Conservation (phyloP, 169 alveolate genomes). For the Eimeria sp. region DNA sequence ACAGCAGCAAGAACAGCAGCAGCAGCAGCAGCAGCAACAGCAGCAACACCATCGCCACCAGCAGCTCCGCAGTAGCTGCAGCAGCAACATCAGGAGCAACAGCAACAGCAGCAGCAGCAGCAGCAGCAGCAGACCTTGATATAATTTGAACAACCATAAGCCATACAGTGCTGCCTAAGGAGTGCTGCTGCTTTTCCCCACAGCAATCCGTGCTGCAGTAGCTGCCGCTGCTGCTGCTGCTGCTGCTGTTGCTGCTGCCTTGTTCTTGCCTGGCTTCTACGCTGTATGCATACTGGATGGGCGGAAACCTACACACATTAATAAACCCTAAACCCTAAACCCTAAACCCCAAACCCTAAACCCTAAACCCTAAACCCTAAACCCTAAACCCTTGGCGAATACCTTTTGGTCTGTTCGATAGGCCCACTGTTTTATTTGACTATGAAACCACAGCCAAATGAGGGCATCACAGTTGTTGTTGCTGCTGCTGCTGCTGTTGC, state of each 20-base stretch:
- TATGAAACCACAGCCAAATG: slow-evolving; percentile 72
- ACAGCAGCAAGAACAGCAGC: background rate
- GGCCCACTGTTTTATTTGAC: slow-evolving; percentile 75
- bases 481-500: too few species aligned
- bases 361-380: slow-evolving; percentile 51
- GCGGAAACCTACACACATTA: background rate
- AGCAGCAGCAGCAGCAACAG: background rate
- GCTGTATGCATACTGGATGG: slow-evolving; percentile 35
- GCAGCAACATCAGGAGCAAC: too few species aligned
- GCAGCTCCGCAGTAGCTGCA: too few species aligned
- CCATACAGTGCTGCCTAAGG: slow-evolving; percentile 13
- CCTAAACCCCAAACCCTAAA: slow-evolving; percentile 25
- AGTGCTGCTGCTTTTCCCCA: slow-evolving; percentile 44
- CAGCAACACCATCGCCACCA: too few species aligned
- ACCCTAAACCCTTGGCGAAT: background rate
- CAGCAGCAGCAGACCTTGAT: background rate
- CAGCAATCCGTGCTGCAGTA: slow-evolving; percentile 4
- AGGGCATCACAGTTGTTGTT: slow-evolving; percentile 26
- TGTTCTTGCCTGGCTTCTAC: background rate
- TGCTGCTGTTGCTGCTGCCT: slow-evolving; percentile 14
- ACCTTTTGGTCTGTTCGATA: slow-evolving; percentile 51
- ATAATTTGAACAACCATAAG: background rate
- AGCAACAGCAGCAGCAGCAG: too few species aligned
- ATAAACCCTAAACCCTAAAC: background rate
- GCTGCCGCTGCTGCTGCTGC: slow-evolving; percentile 41